Conservation (phyloP, 257 asterid genomes). For the Anisodus acutangulus region DNA sequence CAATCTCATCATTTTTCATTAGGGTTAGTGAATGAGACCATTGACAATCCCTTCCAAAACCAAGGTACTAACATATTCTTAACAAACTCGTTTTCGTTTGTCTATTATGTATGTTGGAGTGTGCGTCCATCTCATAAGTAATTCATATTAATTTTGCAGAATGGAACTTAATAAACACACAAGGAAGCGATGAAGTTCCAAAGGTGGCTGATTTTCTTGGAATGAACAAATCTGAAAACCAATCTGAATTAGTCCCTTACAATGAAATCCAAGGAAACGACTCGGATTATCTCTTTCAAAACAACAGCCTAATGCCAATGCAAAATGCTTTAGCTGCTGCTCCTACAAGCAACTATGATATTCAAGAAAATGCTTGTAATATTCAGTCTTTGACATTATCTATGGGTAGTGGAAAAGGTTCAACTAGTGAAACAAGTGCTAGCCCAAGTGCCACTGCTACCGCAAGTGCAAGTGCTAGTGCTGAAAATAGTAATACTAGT, state of each 20-base stretch:
- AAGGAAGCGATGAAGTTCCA: constrained; percentile 60
- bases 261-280: constrained; percentile 55
- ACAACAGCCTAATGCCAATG: constrained; percentile 48
- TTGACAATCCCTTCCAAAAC: constrained; percentile 62
- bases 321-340: constrained; percentile 44
- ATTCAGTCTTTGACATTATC: constrained; percentile 77
- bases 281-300: constrained; percentile 56
- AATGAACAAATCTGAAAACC: constrained; percentile 47
- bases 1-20: constrained; percentile 66
- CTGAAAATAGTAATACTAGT: constrained; percentile 53
- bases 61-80: constrained; percentile 50
- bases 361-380: constrained; percentile 58
- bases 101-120: constrained; percentile 4
- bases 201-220: constrained; percentile 86
- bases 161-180: constrained; percentile 64
- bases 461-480: constrained; percentile 42
- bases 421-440: constrained; percentile 49
- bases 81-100: neutral
- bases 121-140: neutral
- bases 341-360: constrained; percentile 38
- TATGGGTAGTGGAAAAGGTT: constrained; percentile 78
- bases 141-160: constrained; percentile 34
- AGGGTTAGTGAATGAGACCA: constrained; percentile 68
- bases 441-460: constrained; percentile 24
- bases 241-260: constrained; percentile 56